Evolutionary conservation across 2,329 filamentous ascomycete genomes (phyloP), one percentile per base, ranked within the genome.

Genomic region (Aspergillus awamori): DNA sequence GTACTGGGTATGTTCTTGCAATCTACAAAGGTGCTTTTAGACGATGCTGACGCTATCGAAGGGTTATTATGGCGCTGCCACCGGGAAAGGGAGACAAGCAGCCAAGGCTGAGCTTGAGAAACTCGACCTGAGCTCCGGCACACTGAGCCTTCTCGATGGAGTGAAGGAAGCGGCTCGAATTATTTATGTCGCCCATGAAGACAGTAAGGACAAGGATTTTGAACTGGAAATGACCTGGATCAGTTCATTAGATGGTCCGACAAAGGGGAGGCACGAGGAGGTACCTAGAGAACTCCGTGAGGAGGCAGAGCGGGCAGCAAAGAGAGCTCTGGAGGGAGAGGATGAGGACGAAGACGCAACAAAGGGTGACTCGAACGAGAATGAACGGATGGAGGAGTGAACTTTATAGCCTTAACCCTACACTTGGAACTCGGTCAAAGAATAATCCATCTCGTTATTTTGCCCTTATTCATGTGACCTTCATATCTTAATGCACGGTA

Each of bases 221-320:
- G 95, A 99, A 87, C 84, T 99, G 62, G 95, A 99, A 83, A 96
- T 99, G 93, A 96, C 92, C 62, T 99, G 95, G 95, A 91, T 98
- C 77, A 97, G 93, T 79, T 87, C 85, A 57, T 79, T 88, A 52
- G 87, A 91, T 67, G 94, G 93, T 5, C 93, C 93, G 38, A 98
- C 93, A 65, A 94, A 96, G 82, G 95, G 95, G 65, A 87, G 89
- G 71, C 95, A 99, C 76, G 86, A 94, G 79, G 92, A 96, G 79
- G 95, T 99, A 61, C 95, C 95, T 60, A 93, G 92, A 83, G 90
- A 93, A 68, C 79, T 99, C 71, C 83, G 89, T 61, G 93, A 97
- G 76, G 94, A 98, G 82, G 95, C 95, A 13, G 92, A 97, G 84
- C 89, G 87, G 77, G 86, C 94, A 80, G 95, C 95, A 55, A 96